These are phyloP conservation scores for Vaccinium darrowii DNA, from an alignment of 148 eudicot genomes.

Conservation along the genomic window DNA sequence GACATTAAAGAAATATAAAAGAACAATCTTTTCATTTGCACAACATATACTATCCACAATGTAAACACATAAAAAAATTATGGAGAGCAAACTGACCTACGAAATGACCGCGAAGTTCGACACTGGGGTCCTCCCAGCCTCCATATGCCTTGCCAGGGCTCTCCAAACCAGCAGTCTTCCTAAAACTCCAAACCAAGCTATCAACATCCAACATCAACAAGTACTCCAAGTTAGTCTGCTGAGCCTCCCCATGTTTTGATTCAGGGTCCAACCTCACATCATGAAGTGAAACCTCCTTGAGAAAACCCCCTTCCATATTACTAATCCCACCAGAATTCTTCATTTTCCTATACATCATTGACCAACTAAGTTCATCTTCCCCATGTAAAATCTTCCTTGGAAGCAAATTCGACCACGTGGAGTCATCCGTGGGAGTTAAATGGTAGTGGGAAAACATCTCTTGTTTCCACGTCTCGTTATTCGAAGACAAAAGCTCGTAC, in stretches of 20 bases:
- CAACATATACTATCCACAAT: neutral
- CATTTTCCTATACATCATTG: conserved; percentile 53
- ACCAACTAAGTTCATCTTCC: conserved; percentile 59
- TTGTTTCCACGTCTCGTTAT: conserved; percentile 65
- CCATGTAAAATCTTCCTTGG: conserved; percentile 61
- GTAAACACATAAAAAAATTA: neutral
- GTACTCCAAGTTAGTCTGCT: conserved; percentile 78
- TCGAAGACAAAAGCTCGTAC: conserved; percentile 43
- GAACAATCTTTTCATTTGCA: neutral
- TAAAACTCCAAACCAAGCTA: conserved; percentile 77
- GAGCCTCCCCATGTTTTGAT: conserved; percentile 66
- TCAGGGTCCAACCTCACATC: conserved; percentile 66
- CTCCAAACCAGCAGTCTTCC: conserved; percentile 71
- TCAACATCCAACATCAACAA: conserved; percentile 75
- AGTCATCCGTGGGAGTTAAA: conserved; percentile 67
- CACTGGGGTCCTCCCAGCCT: conserved; percentile 75
- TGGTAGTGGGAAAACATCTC: conserved; percentile 59
- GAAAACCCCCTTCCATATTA: conserved; percentile 37
- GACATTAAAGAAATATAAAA: neutral
- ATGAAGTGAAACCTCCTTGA: conserved; percentile 55
- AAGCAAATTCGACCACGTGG: conserved; percentile 57
- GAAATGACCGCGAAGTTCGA: conserved; percentile 91
- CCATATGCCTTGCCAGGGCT: conserved; percentile 66
- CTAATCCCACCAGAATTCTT: conserved; percentile 35
- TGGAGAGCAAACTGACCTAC: conserved; percentile 58